Evolutionary conservation across 208 protist genomes (phyloP), one percentile per base, ranked within the genome.

Genomic region (Sergeia podlipaevii): DNA sequence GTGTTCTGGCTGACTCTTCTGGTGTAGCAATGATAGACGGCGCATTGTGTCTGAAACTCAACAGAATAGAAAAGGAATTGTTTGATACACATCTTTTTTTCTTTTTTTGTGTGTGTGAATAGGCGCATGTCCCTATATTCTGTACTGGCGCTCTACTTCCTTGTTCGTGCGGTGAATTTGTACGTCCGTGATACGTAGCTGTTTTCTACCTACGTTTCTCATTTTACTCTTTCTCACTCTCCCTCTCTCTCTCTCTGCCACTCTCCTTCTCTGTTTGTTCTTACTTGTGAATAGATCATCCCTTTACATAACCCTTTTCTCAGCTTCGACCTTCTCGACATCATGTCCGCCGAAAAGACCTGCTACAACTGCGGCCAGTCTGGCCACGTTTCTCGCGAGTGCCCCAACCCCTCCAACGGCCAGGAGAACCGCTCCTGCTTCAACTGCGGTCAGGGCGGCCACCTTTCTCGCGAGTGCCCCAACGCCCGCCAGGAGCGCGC

Each of bases 281-380:
- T 20, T 20, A 4, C 21, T 32, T 34, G 46, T 27, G 5, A 13
- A 21, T 20, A 10, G 34, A 53, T 20, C 15, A 59, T 20, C 33
- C 15, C 10, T 38, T 38, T n/a, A 10, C 10, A 15, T 15, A n/a
- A 33, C 4, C 20, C 20, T 3, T 15, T 49, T 6, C 67, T 70
- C 51, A 26, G 67, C 46, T 27, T 52, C 36, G 34, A 39, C 17
- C 33, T 54, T 43, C 60, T 49, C 60, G 32, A 53, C 38, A 77
- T 54, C 51, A 70, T 70, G 57, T 68, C 73, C 38, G 46, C 60
- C 67, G 59, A 44, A 20, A 48, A 70, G 61, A 57, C 61, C 23
- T 90, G 85, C 74, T 81, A 85, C 77, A 73, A 74, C 62, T 95
- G 87, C 64, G 74, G 77, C 30, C 37, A 87, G 54, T 61, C 80